Evolutionary conservation across 352 stramenopile species (phyloP), one percentile per base, ranked within the genome.

Genomic region (Globisporangium cederbergense): DNA sequence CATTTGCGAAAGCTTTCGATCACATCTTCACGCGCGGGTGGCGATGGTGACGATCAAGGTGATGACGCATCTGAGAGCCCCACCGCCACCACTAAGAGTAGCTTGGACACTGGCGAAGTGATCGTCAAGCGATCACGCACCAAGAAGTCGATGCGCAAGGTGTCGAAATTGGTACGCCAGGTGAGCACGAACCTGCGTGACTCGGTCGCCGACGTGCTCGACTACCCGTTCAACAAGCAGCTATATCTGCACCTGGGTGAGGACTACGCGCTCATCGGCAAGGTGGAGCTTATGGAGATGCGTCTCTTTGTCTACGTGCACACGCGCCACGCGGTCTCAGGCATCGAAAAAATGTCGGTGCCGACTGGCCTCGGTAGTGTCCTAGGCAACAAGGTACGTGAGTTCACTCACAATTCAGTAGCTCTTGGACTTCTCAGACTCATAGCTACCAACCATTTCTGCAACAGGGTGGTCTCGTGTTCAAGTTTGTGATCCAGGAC

Each of bases 201-300:
- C 25, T 81, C 82, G 32, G 77, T 86, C 13, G 73, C 68, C 14
- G 81, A 89, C 16, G 74, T 43, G 40, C 71, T 85, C 34, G 83
- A 92, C 57, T 92, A 92, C 46, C 72, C 79, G 32, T 92, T 90
- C 64, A 78, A 73, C 58, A 76, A 74, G 56, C 81, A 90, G 60
- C 73, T 91, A 13, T 78, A 78, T 38, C 25, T 73, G 16, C 84
- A 95, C 65, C 38, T 95, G 9, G 82, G 82, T 22, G 77, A 84
- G 20, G 58, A 65, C 11, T 95, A 86, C 43, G 67, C 71, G 16
- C 58, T 92, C 11, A 81, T 78, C 43, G 81, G 78, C 45, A 88
- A 89, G 43, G 83, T 89, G 8, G 84, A 93, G 53, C 74, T 93
- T 25, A 84, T 95, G 78, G 84, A 93, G 64, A 93, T 93, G 81